These are phyloP conservation scores for Prototheca stagnorum DNA, from an alignment of 163 green algal species.

Conservation along the genomic window DNA sequence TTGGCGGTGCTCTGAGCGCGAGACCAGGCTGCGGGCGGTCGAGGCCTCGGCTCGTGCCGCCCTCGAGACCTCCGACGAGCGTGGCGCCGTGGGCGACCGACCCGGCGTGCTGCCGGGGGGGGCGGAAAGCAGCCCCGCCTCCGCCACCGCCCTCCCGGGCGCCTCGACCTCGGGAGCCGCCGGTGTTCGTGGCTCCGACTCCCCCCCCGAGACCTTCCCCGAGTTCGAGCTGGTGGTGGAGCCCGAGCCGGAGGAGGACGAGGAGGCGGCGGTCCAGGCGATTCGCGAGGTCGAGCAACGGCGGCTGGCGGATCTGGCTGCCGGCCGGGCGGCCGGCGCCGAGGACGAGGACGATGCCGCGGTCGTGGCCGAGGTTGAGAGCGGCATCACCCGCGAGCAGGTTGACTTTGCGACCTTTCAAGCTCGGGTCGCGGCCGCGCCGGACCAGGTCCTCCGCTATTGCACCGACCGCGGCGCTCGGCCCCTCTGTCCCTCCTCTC, in stretches of 20 bases:
- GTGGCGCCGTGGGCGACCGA: too few relatives aligned
- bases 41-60: too few relatives aligned
- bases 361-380: not conserved
- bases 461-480: slow-evolving; percentile 37
- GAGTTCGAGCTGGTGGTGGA: slow-evolving; percentile 54
- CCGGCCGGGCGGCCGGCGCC: too few relatives aligned
- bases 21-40: too few relatives aligned
- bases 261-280: slow-evolving; percentile 4
- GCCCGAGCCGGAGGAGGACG: slow-evolving; percentile 31
- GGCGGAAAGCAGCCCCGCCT: too few relatives aligned
- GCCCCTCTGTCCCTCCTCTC: slow-evolving; percentile 46
- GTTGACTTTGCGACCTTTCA: not conserved
- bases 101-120: too few relatives aligned
- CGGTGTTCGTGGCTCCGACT: not conserved
- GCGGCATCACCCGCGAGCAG: not conserved
- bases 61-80: too few relatives aligned
- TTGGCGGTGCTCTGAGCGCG: slow-evolving; percentile 22
- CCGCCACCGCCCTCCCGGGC: too few relatives aligned
- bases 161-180: too few relatives aligned
- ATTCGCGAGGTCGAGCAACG: too few relatives aligned
- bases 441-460: slow-evolving; percentile 38
- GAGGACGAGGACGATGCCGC: not conserved
- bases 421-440: not conserved
- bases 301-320: too few relatives aligned
- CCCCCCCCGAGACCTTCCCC: slow-evolving; percentile 14